Conservation (phyloP, 495 filamentous ascomycete species). For the Podospora fimiseda region DNA sequence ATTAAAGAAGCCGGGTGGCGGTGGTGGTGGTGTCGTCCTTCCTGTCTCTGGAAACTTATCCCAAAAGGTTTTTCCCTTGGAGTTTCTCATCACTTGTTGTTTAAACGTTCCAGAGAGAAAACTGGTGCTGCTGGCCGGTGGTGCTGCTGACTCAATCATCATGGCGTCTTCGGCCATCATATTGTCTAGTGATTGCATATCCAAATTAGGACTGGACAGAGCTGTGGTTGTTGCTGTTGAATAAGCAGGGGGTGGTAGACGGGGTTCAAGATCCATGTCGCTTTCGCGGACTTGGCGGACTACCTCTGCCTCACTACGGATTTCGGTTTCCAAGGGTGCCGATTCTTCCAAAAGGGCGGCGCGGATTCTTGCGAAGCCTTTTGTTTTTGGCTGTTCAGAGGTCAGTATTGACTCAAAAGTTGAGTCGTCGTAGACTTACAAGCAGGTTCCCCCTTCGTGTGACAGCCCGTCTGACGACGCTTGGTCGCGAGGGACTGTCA, state of each 20-base stretch:
- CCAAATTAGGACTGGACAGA: constrained; percentile 44
- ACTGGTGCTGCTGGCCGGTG: constrained; percentile 14
- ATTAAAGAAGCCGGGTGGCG: constrained; percentile 47
- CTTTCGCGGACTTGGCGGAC: constrained; percentile 86
- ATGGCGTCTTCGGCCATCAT: constrained; percentile 51
- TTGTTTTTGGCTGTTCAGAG: constrained; percentile 69
- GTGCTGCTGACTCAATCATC: constrained; percentile 44
- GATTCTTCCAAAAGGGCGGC: constrained; percentile 84
- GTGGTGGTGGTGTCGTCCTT: constrained; percentile 60
- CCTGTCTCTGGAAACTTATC: constrained; percentile 58
- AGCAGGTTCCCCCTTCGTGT: constrained; percentile 83
- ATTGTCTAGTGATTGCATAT: constrained; percentile 42
- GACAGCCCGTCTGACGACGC: constrained; percentile 62
- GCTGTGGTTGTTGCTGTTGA: constrained; percentile 46
- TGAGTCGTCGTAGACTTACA: constrained; percentile 44
- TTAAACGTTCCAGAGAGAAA: constrained; percentile 62
- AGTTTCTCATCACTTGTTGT: constrained; percentile 62
- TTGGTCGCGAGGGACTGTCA: constrained; percentile 40
- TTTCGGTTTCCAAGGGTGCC: constrained; percentile 79
- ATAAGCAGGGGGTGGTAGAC: constrained; percentile 19
- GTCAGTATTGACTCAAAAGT: constrained; percentile 4
- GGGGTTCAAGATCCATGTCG: constrained; percentile 47
- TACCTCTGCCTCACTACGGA: constrained; percentile 87
- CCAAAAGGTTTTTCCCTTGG: constrained; percentile 72
- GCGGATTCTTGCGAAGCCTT: constrained; percentile 85